Percentiles rank a stretch among this genome's conserved stretches.
These are phyloP conservation scores for Tylopilus microsporus DNA, from an alignment of 1,284 basidiomycete species.

Conservation along the genomic window DNA sequence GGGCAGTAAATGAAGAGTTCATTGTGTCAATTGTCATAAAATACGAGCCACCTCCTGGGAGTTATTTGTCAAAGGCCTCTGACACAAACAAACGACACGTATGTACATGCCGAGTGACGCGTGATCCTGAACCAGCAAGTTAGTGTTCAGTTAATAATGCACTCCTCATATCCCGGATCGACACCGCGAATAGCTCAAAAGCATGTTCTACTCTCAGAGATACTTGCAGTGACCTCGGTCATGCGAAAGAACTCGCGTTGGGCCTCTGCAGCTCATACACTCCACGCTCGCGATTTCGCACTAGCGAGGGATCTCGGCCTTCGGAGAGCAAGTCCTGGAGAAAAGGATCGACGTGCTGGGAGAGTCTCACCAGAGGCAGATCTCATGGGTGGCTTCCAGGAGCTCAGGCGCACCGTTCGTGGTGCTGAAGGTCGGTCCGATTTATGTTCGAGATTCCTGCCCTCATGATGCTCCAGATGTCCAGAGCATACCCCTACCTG, in stretches of 20 bases:
- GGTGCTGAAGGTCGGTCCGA: slow-evolving; percentile 65
- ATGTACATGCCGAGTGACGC: not conserved
- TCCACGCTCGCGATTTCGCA: slow-evolving; percentile 56
- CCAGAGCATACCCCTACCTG: slow-evolving; percentile 47
- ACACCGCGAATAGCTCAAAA: slow-evolving; percentile 45
- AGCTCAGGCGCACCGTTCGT: slow-evolving; percentile 73
- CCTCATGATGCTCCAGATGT: slow-evolving; percentile 48
- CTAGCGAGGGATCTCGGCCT: slow-evolving; percentile 72
- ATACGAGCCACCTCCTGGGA: not conserved
- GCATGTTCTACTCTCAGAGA: slow-evolving; percentile 84
- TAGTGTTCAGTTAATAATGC: slow-evolving; percentile 12
- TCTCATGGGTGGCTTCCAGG: slow-evolving; percentile 86
- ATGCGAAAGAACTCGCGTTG: slow-evolving; percentile 97
- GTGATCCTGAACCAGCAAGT: not conserved
- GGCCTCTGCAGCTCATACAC: slow-evolving; percentile 66
- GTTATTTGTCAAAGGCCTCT: slow-evolving; percentile 21
- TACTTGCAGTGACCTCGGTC: slow-evolving; percentile 87
- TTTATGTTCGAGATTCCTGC: slow-evolving; percentile 4
- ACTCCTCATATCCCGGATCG: slow-evolving; percentile 11
- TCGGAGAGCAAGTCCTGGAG: slow-evolving; percentile 49
- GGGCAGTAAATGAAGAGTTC: slow-evolving; percentile 30
- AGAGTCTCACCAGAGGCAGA: slow-evolving; percentile 63
- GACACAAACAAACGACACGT: slow-evolving; percentile 19
- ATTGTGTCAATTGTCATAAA: slow-evolving; percentile 17
- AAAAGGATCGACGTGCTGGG: slow-evolving; percentile 37